Base-by-base conservation (phyloP, 441 rosid genomes). In the Eutrema salsugineum region DNA sequence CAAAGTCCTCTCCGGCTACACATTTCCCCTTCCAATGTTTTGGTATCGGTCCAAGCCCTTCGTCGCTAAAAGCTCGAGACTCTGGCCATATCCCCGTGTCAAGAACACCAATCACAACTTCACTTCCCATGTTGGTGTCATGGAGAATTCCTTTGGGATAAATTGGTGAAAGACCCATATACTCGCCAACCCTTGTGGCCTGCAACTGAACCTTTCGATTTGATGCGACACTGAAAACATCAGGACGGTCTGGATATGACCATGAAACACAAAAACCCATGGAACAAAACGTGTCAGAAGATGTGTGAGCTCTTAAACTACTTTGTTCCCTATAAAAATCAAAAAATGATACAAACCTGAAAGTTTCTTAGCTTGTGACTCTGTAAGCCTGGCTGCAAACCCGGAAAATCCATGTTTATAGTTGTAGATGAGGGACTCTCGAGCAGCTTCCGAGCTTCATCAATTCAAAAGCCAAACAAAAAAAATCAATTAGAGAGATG, bases 21-120 rank as follows among this genome's bases (percentile, higher is more conserved):
- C 91, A 88, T 47, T 11, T 72, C 12, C 93, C 93, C 11, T 76
- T 84, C 90, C 91, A 88, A 15, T 71, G 78, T 35, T 83, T 63
- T 0, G 93, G 88, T 72, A 83, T 47, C n/a, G 72, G 74, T 47
- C 63, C 63, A 51, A 85, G 81, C 11, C 81, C 82, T 15, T 80
- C 70, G 61, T 88, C 88, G 10, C 17, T 75, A 72, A 68, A 87
- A 72, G 87, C 84, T 24, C 47, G 58, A 48, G 91, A 82, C 71
- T 90, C 91, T 2, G 91, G 93, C 93, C 91, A 85, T 68, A 86
- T 49, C 19, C 96, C 94, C 43, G 89, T 63, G 71, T 87, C 95
- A 11, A 84, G 44, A 24, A 89, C 56, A 39, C 91, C 95, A 28
- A 89, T 78, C 56, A 87, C 82, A 43, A 83, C 76, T 24, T 86